phyloP scores from a whole-genome alignment of 176 grass and related monocot species.

The Eleusine coracana region DNA sequence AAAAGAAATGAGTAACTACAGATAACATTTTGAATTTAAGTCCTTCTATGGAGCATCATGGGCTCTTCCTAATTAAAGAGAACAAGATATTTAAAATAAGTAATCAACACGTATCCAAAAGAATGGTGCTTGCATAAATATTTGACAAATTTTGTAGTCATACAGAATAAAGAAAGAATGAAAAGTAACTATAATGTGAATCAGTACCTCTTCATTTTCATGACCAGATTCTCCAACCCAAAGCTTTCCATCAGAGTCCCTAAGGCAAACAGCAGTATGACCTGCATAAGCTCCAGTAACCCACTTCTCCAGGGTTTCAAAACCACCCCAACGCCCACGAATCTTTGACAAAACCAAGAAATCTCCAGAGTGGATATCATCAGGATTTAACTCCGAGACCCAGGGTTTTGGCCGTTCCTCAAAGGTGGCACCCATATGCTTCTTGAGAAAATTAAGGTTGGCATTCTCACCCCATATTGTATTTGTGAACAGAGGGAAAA shows the following conservation, averaged over 20 bases:
- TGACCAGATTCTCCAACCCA: conserved; percentile 97
- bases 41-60: neutral
- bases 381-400: conserved; percentile 77
- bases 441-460: conserved; percentile 87
- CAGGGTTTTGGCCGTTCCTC: conserved; percentile 87
- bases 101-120: neutral
- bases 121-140: conserved; percentile 6
- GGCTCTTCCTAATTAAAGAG: neutral
- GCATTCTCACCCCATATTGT: conserved; percentile 83
- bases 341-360: conserved; percentile 93
- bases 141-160: neutral
- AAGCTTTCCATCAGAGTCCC: conserved; percentile 88
- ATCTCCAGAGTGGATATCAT: conserved; percentile 94
- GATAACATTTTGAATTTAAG: neutral
- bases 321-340: conserved; percentile 94
- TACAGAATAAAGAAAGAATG: conserved; percentile 16
- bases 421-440: conserved; percentile 95
- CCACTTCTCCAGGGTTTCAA: conserved; percentile 98
- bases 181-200: neutral
- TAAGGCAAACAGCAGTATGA: conserved; percentile 84
- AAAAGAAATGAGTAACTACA: neutral
- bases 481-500: conserved; percentile 93
- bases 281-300: conserved; percentile 96
- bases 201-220: conserved; percentile 86
- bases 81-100: conserved; percentile 9